Base-by-base conservation (phyloP, 176 grass and related monocot genomes). In the Rhynchospora tenuis region DNA sequence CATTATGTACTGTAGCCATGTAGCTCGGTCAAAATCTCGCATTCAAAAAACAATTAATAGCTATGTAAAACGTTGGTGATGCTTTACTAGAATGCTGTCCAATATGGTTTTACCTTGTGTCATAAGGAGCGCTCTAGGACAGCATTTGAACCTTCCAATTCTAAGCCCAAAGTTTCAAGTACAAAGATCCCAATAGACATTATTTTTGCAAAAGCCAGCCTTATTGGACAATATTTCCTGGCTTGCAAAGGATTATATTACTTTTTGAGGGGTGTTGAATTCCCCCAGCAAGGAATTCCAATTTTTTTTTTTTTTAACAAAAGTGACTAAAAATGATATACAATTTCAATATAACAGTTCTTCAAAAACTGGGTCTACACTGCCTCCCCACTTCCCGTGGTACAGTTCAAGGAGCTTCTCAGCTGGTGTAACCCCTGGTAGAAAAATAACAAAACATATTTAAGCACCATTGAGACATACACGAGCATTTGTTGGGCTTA, bases 361-460 rank as follows among this genome's bases (percentile, higher is more conserved):
- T 72, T 92, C 19, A 22, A 93, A 99, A 58, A 95, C 89, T 19
- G 72, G 93, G 83, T 95, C 96, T 26, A 99, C 89, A 19, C 65
- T 93, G 47, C 67, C 65, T 63, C 90, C 86, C 96, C 96, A 99
- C 86, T 95, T 95, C 0, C 86, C 90, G 50, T 99, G 88, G 65
- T 99, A 95, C 22, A 93, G 64, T 70, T 93, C 89, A 13, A 99
- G 86, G 65, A 99, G 96, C 55, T 69, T 99, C 85, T 99, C 96
- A 0, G 96, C 93, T 38, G 93, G 91, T 59, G 96, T 99, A 84
- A 95, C 88, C 44, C 96, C 96, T 99, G 80, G 64, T 26, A 81
- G 6, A 57, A 33, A 61, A 71, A 68, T 51, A 24, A 51, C 65
- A n/a, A 8, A 52, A 50, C 15, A 0, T 56, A 26, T 26, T 55